Conservation (phyloP, 1,284 basidiomycete genomes). For the Cryptococcus sp. region DNA sequence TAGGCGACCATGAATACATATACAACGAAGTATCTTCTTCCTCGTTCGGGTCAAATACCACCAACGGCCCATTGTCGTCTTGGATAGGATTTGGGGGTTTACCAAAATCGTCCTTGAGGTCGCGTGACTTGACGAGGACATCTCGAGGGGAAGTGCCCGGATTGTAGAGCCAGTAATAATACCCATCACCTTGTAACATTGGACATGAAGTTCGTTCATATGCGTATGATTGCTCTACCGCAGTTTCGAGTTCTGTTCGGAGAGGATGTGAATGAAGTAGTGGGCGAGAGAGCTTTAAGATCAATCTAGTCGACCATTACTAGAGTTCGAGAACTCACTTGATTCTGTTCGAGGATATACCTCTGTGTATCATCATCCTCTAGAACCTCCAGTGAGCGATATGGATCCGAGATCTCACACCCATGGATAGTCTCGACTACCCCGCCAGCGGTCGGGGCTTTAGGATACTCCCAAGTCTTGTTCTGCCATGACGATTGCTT, state of each 20-base stretch:
- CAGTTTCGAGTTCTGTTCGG: conserved; percentile 11
- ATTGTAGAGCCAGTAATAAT: conserved; percentile 19
- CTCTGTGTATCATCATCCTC: conserved; percentile 6
- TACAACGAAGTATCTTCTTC: conserved; percentile 13
- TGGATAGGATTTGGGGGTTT: conserved; percentile 1
- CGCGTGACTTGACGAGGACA: conserved; percentile 12
- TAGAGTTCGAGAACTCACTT: conserved; percentile 1
- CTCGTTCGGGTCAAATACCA: conserved; percentile 17
- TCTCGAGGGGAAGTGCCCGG: conserved; percentile 14
- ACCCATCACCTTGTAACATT: conserved; percentile 12
- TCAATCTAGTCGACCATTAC: neutral
- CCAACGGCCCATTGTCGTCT: conserved; percentile 4
- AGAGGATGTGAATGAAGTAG: conserved; percentile 7
- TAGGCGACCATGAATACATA: conserved; percentile 12
- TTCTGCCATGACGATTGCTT: neutral
- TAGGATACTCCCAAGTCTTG: conserved; percentile 5
- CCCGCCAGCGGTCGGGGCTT: conserved; percentile 7
- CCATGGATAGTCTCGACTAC: conserved; percentile 9
- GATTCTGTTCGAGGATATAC: conserved; percentile 14
- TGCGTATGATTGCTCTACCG: conserved; percentile 8
- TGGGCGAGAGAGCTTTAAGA: conserved; percentile 10
- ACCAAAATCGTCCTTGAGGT: conserved; percentile 12
- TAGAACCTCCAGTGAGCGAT: conserved; percentile 10
- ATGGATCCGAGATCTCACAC: conserved; percentile 9
- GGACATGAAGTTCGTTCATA: conserved; percentile 13